A percentile compares a stretch with the other conserved stretches of the same genome.
Evolutionary conservation across 2,329 filamentous ascomycete species (phyloP).

Genomic region (Fusarium agapanthi): DNA sequence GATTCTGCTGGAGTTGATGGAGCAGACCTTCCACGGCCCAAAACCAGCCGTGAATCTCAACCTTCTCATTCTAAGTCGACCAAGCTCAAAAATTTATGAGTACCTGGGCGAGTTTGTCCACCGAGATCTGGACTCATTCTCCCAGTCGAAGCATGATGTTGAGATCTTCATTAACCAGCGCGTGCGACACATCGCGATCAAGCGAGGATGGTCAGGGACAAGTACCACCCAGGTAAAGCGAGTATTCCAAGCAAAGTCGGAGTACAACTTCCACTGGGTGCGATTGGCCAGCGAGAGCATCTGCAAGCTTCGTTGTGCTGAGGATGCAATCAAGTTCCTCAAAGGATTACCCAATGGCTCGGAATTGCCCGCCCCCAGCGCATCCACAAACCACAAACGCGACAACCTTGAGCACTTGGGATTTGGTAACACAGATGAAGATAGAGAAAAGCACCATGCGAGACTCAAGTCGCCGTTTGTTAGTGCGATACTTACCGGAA

Average conservation of each 20-base stretch:
- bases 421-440: slow-evolving; percentile 21
- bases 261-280: slow-evolving; percentile 40
- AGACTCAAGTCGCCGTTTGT: slow-evolving; percentile 19
- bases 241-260: slow-evolving; percentile 32
- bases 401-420: slow-evolving; percentile 7
- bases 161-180: slow-evolving; percentile 30
- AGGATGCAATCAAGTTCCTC: slow-evolving; percentile 29
- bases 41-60: slow-evolving; percentile 15
- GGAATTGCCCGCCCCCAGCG: background rate
- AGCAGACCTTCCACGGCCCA: slow-evolving; percentile 15
- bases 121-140: slow-evolving; percentile 34
- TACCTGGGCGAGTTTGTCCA: slow-evolving; percentile 29
- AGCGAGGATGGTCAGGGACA: slow-evolving; percentile 27
- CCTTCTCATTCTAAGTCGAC: slow-evolving; percentile 10
- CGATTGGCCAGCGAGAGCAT: slow-evolving; percentile 36
- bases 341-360: slow-evolving; percentile 33
- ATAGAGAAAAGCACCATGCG: slow-evolving; percentile 21
- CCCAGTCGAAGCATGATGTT: slow-evolving; percentile 26
- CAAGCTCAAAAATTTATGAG: slow-evolving; percentile 14
- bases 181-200: slow-evolving; percentile 17
- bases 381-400: slow-evolving; percentile 1
- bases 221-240: slow-evolving; percentile 18
- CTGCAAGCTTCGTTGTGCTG: slow-evolving; percentile 24
- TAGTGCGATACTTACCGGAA: slow-evolving; percentile 19
- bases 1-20: slow-evolving; percentile 16